These are phyloP conservation scores for Medicago truncatula DNA, from an alignment of 306 rosid species.

Conservation along the genomic window MtrunA17r5.0-ANR NC_053042.1:53066001-53066500, in stretches of 20 bases:
- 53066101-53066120: constrained; percentile 10
- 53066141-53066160: constrained; percentile 6
- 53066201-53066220: background rate
- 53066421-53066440: background rate
- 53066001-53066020: background rate
- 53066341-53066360: background rate
- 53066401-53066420: background rate
- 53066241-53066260: background rate
- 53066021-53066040: background rate
- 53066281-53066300: background rate
- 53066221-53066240: background rate
- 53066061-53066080: constrained; percentile 12
- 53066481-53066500: constrained; percentile 18
- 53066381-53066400: background rate
- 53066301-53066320: background rate
- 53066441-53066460: background rate
- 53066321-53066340: background rate
- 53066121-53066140: background rate
- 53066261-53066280: background rate
- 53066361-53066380: background rate
- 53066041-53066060: constrained; percentile 2
- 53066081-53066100: constrained; percentile 3
- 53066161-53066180: constrained; percentile 17
- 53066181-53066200: background rate
- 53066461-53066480: background rate